Percentiles rank a stretch among this genome's conserved stretches.
These are phyloP conservation scores for Solanum paucissectum DNA, from an alignment of 257 asterid genomes.

Conservation along the genomic window DNA sequence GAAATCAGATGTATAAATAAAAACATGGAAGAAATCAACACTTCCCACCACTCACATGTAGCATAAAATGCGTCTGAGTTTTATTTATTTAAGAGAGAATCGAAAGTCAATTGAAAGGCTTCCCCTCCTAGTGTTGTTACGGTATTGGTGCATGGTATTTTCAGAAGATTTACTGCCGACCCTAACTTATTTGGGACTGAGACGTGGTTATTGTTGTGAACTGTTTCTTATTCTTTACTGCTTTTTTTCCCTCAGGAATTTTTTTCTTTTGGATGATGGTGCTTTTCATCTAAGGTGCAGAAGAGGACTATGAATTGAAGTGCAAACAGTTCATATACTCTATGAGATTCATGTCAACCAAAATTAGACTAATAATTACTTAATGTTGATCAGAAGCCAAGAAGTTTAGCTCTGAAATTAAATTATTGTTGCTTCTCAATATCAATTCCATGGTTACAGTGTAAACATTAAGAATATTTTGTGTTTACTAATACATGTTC, in stretches of 20 bases:
- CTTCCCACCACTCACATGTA: too few relatives aligned
- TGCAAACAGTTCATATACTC: neutral
- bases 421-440: neutral
- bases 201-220: neutral
- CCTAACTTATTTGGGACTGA: neutral
- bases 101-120: too few relatives aligned
- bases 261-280: slow-evolving; percentile 29
- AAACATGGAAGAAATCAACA: too few relatives aligned
- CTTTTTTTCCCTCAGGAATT: slow-evolving; percentile 23
- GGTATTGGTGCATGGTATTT: neutral
- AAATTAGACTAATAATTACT: neutral
- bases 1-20: too few relatives aligned
- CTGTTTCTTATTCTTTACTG: neutral
- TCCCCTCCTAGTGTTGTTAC: neutral
- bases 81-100: too few relatives aligned
- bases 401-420: neutral
- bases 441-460: neutral
- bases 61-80: too few relatives aligned
- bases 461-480: neutral
- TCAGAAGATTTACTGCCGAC: neutral
- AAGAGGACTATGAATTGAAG: neutral
- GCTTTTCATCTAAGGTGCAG: slow-evolving; percentile 18
- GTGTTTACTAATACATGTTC: neutral
- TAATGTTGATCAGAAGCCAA: neutral
- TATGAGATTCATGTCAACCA: neutral